A percentile compares a stretch with the other conserved stretches of the same genome.
phyloP scores from a whole-genome alignment of 176 grass and related monocot genomes.

The Canna indica region DNA sequence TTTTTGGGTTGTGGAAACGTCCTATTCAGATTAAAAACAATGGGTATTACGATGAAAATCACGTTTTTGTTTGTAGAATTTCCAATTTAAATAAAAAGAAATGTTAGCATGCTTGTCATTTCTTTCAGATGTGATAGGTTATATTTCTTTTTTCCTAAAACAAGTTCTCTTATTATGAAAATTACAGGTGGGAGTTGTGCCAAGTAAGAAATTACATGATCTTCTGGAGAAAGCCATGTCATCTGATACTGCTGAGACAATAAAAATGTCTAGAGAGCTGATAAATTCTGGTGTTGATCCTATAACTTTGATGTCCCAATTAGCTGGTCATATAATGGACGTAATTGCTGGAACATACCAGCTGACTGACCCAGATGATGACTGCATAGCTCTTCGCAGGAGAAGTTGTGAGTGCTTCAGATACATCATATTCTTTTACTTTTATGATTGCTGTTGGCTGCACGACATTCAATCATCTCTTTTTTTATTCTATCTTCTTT shows the following conservation, averaged over 20 bases:
- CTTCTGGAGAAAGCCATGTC: slow-evolving; percentile 95
- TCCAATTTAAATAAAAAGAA: too few relatives aligned
- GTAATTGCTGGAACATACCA: slow-evolving; percentile 93
- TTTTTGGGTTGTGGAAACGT: too few relatives aligned
- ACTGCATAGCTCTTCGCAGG: slow-evolving; percentile 46
- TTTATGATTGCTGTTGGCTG: background rate
- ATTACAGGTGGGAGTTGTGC: slow-evolving; percentile 70
- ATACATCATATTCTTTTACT: background rate
- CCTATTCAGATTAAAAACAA: too few relatives aligned
- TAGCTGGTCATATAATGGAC: slow-evolving; percentile 98
- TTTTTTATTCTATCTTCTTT: background rate
- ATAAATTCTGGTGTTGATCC: slow-evolving; percentile 97
- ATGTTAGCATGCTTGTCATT: too few relatives aligned
- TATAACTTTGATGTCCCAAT: slow-evolving; percentile 95
- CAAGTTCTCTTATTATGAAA: background rate
- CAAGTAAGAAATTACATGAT: slow-evolving; percentile 87
- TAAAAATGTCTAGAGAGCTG: slow-evolving; percentile 82
- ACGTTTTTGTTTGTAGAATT: too few relatives aligned
- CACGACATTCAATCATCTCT: background rate
- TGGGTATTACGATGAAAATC: too few relatives aligned
- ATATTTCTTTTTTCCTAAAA: background rate
- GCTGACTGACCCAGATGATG: slow-evolving; percentile 43
- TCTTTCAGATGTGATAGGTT: background rate
- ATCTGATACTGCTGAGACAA: slow-evolving; percentile 86
- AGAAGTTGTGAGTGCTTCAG: slow-evolving; percentile 62